Base-by-base conservation (phyloP, 2,329 filamentous ascomycete genomes). In the Arthroderma uncinatum region DNA sequence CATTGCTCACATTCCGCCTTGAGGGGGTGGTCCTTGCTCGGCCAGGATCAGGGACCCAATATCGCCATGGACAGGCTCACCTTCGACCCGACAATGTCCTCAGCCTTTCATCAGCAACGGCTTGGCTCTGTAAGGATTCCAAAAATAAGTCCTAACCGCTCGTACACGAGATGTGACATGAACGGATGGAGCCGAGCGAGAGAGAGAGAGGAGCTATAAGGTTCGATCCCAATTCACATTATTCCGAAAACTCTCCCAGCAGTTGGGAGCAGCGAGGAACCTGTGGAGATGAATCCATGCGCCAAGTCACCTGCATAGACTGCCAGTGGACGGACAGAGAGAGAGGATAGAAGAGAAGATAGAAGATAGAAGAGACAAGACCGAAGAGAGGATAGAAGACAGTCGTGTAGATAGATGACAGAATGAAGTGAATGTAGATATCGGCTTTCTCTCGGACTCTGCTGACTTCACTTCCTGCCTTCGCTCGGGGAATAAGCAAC, bases 1-100 rank as follows among this genome's bases (percentile, higher is more conserved):
- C 53, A 55, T 55, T 53, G 30, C 50, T 53, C 50, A 30, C 30
- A 40, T 40, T 55, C 42, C 25, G 16, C n/a, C 33, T 55, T 9
- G 21, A 21, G 44, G 2, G 14, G 23, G 25, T 30, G 44, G 44
- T n/a, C 44, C 44, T 30, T 48, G 44, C 23, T n/a, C 23, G 44
- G 21, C 44, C 12, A 30, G 44, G 44, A 48, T 30, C 23, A 28
- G 6, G 23, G n/a, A 47, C 16, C 21, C n/a, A n/a, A n/a, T n/a
- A n/a, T 25, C 10, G 21, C 40, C 40, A 12, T 47, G 8, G 40
- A 47, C 21, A 23, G 40, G 40, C 40, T 16, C 21, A 16, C 21
- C 40, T 1, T 47, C 7, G 12, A 12, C 40, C 21, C 40, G n/a
- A n/a, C n/a, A n/a, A n/a, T n/a, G n/a, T n/a, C n/a, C n/a, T n/a